Conservation (phyloP, 2,329 filamentous ascomycete genomes). For the Pyrenophora seminiperda region DNA sequence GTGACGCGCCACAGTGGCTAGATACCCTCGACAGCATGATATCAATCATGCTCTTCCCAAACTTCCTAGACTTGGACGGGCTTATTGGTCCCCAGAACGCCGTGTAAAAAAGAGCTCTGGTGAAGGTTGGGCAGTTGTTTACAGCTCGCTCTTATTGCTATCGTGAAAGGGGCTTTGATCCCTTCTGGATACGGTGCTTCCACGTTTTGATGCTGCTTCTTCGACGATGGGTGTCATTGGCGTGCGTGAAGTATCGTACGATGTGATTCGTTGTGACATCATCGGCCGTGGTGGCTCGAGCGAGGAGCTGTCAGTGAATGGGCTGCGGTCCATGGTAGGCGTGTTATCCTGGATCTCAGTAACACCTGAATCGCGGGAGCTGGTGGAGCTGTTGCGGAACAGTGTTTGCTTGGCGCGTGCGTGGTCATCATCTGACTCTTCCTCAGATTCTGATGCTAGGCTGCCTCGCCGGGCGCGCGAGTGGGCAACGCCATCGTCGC, state of each 20-base stretch:
- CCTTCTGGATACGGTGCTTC: constrained; percentile 36
- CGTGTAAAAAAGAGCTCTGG: background rate
- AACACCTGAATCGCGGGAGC: constrained; percentile 36
- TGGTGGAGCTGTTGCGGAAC: constrained; percentile 31
- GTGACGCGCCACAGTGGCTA: constrained; percentile 9
- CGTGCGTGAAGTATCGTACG: constrained; percentile 34
- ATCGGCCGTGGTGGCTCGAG: constrained; percentile 31
- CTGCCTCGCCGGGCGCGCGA: constrained; percentile 38
- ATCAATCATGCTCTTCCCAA: constrained; percentile 1
- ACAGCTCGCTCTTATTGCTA: constrained; percentile 38
- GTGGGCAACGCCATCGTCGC: constrained; percentile 40
- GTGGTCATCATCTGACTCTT: constrained; percentile 40
- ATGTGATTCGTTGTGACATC: constrained; percentile 39
- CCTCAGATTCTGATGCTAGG: constrained; percentile 42
- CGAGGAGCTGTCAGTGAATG: constrained; percentile 42
- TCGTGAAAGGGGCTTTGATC: constrained; percentile 45
- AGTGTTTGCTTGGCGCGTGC: constrained; percentile 40
- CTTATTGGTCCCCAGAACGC: background rate
- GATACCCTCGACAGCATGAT: constrained; percentile 3
- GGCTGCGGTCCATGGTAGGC: constrained; percentile 35
- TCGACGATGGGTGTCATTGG: constrained; percentile 55
- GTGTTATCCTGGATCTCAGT: constrained; percentile 47
- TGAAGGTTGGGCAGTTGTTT: background rate
- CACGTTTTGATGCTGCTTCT: constrained; percentile 50
- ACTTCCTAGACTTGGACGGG: background rate